Conservation (phyloP, 108 stramenopile species). For the Asterionellopsis glacialis region DNA sequence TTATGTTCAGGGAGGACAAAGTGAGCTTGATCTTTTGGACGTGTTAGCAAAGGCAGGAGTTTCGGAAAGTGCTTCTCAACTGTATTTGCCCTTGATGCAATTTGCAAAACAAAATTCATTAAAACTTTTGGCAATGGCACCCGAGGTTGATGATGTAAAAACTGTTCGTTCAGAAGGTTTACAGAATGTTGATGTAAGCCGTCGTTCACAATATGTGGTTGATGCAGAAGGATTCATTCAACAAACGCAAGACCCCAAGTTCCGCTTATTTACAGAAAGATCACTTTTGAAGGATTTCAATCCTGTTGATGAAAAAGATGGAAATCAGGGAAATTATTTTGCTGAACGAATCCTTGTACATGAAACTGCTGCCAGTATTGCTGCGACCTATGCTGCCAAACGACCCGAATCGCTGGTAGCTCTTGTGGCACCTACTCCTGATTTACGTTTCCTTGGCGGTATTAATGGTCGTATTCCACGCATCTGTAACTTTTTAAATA, state of each 20-base stretch:
- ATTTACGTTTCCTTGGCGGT: slow-evolving; percentile 68
- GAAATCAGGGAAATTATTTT: slow-evolving; percentile 53
- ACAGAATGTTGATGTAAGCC: slow-evolving; percentile 50
- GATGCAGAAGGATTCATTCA: slow-evolving; percentile 78
- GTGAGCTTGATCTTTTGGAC: slow-evolving; percentile 11
- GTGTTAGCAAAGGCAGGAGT: slow-evolving; percentile 39
- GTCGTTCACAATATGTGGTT: slow-evolving; percentile 53
- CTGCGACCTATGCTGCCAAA: slow-evolving; percentile 46
- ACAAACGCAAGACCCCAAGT: slow-evolving; percentile 64
- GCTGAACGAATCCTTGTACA: slow-evolving; percentile 73
- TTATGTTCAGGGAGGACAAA: slow-evolving; percentile 22
- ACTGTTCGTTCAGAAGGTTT: slow-evolving; percentile 50
- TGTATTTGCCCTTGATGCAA: slow-evolving; percentile 56
- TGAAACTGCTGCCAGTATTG: slow-evolving; percentile 67
- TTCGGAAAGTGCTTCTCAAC: slow-evolving; percentile 11
- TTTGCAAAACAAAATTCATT: slow-evolving; percentile 36
- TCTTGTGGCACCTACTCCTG: slow-evolving; percentile 49
- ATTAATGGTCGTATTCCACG: slow-evolving; percentile 76
- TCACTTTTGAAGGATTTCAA: slow-evolving; percentile 70
- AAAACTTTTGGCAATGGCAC: slow-evolving; percentile 55
- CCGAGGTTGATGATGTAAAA: slow-evolving; percentile 52
- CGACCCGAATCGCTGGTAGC: slow-evolving; percentile 54
- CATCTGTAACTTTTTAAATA: slow-evolving; percentile 30
- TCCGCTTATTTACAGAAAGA: slow-evolving; percentile 72
- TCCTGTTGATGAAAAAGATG: slow-evolving; percentile 31